Evolutionary conservation across 2,329 filamentous ascomycete species (phyloP).

Genomic region (Colletotrichum tanaceti): DNA sequence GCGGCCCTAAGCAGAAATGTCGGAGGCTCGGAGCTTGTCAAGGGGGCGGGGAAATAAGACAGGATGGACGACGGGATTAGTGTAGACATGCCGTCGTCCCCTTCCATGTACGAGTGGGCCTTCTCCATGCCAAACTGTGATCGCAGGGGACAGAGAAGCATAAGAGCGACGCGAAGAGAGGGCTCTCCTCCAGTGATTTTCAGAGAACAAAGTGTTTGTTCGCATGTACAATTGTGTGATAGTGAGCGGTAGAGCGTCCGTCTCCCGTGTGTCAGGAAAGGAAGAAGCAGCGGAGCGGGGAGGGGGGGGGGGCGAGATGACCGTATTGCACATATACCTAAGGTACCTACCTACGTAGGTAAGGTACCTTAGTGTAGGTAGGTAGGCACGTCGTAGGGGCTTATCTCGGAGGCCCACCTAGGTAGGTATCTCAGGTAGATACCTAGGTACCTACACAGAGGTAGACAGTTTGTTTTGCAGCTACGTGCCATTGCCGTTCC

Average conservation of each 20-base stretch:
- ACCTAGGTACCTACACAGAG: too few species aligned
- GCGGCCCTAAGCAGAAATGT: neutral
- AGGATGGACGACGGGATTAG: neutral
- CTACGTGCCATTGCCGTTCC: constrained; percentile 2
- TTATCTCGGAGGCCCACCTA: too few species aligned
- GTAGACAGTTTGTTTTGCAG: neutral
- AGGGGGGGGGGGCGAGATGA: too few species aligned
- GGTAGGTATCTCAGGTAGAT: too few species aligned
- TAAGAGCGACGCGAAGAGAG: neutral
- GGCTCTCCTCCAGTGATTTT: too few species aligned
- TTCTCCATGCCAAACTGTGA: neutral
- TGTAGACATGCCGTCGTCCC: neutral
- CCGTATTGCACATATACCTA: too few species aligned
- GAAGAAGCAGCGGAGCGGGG: neutral
- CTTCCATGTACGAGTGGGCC: neutral
- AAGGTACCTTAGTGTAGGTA: too few species aligned
- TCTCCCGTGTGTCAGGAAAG: too few species aligned
- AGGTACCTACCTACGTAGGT: too few species aligned
- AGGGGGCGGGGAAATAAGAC: neutral
- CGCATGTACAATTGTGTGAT: neutral
- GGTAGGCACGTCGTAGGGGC: too few species aligned
- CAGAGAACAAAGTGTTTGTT: neutral
- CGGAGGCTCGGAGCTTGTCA: constrained; percentile 12
- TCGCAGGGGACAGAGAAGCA: neutral
- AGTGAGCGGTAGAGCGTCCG: neutral